These are phyloP conservation scores for Herpotrichia juniperi DNA, from an alignment of 2,329 filamentous ascomycete species.

Conservation along the genomic window DNA sequence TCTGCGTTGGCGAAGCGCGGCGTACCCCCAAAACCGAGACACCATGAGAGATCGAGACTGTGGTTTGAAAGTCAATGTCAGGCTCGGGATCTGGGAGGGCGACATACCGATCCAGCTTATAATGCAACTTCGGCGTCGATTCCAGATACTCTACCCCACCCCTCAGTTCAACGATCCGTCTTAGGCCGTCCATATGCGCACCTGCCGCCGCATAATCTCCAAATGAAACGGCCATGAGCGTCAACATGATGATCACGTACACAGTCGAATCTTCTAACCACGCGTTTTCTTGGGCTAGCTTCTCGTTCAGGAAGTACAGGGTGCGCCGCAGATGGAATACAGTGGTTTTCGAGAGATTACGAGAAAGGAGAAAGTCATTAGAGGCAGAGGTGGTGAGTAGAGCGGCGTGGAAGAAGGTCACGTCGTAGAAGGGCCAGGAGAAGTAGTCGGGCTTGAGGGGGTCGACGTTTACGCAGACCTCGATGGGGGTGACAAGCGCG, in stretches of 20 bases:
- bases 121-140: slow-evolving; percentile 15
- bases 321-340: slow-evolving; percentile 15
- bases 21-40: slow-evolving; percentile 14
- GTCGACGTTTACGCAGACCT: slow-evolving; percentile 1
- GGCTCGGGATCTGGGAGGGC: not conserved
- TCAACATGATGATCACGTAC: slow-evolving; percentile 18
- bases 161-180: slow-evolving; percentile 17
- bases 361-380: slow-evolving; percentile 12
- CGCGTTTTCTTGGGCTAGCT: slow-evolving; percentile 10
- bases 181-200: slow-evolving; percentile 17
- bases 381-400: slow-evolving; percentile 14
- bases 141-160: slow-evolving; percentile 11
- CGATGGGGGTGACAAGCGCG: not conserved
- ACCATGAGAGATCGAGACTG: slow-evolving; percentile 21
- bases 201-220: slow-evolving; percentile 16
- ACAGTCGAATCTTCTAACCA: slow-evolving; percentile 15
- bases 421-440: not conserved
- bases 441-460: not conserved
- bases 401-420: slow-evolving; percentile 12
- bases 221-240: slow-evolving; percentile 16
- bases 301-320: slow-evolving; percentile 10
- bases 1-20: slow-evolving; percentile 14
- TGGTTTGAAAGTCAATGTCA: slow-evolving; percentile 1
- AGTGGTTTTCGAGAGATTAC: slow-evolving; percentile 12
- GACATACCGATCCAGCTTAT: slow-evolving; percentile 23